A percentile compares a stretch with the other conserved stretches of the same genome.
phyloP scores from a whole-genome alignment of 179 eudicot species.

The Amaranthus tricolor region DNA sequence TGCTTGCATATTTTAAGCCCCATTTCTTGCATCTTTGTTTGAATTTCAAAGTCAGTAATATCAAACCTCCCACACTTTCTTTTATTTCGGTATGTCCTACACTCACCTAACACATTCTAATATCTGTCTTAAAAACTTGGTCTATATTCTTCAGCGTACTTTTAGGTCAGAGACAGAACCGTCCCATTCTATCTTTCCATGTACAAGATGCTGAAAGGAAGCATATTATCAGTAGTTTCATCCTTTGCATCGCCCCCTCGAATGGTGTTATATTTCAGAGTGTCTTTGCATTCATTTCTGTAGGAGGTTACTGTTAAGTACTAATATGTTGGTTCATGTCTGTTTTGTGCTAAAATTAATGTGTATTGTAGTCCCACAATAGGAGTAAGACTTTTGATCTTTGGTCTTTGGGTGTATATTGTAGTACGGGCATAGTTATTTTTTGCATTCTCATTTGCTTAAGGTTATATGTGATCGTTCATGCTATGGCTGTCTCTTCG shows the following conservation, averaged over 20 bases:
- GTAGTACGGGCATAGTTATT: not conserved
- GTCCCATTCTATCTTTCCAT: not conserved
- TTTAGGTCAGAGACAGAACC: not conserved
- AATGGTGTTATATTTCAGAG: not conserved
- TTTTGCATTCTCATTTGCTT: not conserved
- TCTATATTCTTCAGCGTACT: not conserved
- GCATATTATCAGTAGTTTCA: not conserved
- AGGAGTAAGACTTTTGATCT: not conserved
- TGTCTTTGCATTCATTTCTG: not conserved
- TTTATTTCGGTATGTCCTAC: not conserved
- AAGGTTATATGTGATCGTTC: not conserved
- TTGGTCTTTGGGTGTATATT: not conserved
- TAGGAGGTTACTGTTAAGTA: not conserved
- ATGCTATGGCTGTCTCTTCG: not conserved
- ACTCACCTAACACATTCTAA: not conserved
- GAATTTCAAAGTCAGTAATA: not conserved
- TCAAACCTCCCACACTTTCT: not conserved
- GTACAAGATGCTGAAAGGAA: not conserved
- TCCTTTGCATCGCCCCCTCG: not conserved
- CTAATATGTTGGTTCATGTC: not conserved
- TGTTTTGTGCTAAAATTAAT: not conserved
- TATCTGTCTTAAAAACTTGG: not conserved
- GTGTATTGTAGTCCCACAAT: not conserved
- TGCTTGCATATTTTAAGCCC: not conserved
- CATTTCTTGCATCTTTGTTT: not conserved